Percentiles rank a stretch among this genome's conserved stretches.
Conservation (phyloP, 345 rosid species). For the Rhodamnia argentea region DNA sequence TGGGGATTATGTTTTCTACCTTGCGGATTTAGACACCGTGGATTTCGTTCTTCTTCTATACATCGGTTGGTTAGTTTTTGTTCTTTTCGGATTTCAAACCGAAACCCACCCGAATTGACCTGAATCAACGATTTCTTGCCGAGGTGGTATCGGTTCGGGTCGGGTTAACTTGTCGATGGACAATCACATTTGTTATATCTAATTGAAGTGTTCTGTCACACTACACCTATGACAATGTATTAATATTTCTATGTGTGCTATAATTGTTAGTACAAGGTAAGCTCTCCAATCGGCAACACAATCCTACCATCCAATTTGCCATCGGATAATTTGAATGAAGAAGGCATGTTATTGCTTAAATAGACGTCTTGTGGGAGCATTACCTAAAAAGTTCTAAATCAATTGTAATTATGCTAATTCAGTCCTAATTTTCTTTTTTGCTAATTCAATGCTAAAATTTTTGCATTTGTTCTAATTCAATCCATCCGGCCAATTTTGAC, state of each 20-base stretch:
- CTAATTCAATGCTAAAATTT: too few relatives aligned
- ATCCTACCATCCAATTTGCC: background rate
- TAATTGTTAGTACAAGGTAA: background rate
- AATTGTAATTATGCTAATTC: too few relatives aligned
- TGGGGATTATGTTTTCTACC: too few relatives aligned
- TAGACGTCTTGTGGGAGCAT: too few relatives aligned
- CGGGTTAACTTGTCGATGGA: background rate
- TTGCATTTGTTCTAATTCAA: too few relatives aligned
- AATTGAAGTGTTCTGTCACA: background rate
- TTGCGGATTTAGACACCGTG: background rate
- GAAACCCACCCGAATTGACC: fast-evolving
- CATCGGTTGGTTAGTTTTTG: background rate
- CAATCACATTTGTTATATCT: background rate
- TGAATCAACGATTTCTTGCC: background rate
- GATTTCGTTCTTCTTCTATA: background rate
- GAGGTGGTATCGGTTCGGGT: background rate
- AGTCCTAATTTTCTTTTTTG: too few relatives aligned
- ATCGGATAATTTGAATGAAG: background rate
- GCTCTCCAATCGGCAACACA: background rate
- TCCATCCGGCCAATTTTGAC: too few relatives aligned
- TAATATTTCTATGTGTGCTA: background rate
- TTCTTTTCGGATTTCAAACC: background rate
- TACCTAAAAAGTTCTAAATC: too few relatives aligned
- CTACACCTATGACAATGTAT: background rate
- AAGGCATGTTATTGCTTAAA: too few relatives aligned